Evolutionary conservation across 2,329 filamentous ascomycete species (phyloP).

Genomic region (Xylariaceae sp.): DNA sequence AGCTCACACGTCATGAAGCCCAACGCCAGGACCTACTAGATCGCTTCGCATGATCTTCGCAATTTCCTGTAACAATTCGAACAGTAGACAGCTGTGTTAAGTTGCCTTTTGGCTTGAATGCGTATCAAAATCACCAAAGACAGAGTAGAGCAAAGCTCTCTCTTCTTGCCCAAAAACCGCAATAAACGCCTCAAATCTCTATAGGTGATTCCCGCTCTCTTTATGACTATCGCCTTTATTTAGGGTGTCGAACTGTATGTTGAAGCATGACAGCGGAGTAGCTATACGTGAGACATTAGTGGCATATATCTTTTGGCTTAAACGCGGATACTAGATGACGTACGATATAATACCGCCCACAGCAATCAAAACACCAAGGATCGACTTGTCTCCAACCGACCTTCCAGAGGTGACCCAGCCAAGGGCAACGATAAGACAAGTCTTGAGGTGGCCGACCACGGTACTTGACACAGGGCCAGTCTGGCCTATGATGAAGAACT

Average conservation of each 20-base stretch:
- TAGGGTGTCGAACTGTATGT: slow-evolving; percentile 43
- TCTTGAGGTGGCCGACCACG: slow-evolving; percentile 70
- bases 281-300: slow-evolving; percentile 39
- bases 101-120: background rate
- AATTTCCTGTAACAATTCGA: background rate
- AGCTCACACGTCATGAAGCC: no score
- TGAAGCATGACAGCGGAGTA: slow-evolving; percentile 56
- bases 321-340: slow-evolving; percentile 37
- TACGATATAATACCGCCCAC: slow-evolving; percentile 63
- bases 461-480: slow-evolving; percentile 69
- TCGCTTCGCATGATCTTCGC: background rate
- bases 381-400: slow-evolving; percentile 60
- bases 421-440: slow-evolving; percentile 67
- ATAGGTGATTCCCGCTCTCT: slow-evolving; percentile 1
- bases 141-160: background rate
- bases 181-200: slow-evolving; percentile 22
- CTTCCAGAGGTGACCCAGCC: slow-evolving; percentile 64
- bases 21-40: background rate
- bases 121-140: background rate
- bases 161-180: background rate
- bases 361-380: slow-evolving; percentile 61
- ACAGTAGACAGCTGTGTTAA: background rate
- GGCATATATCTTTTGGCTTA: background rate
- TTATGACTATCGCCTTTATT: slow-evolving; percentile 12
- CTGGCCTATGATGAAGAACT: slow-evolving; percentile 67